Percentiles rank a stretch among this genome's conserved stretches.
Conservation (phyloP, 2,329 filamentous ascomycete species). For the Cercospora beticola region DNA sequence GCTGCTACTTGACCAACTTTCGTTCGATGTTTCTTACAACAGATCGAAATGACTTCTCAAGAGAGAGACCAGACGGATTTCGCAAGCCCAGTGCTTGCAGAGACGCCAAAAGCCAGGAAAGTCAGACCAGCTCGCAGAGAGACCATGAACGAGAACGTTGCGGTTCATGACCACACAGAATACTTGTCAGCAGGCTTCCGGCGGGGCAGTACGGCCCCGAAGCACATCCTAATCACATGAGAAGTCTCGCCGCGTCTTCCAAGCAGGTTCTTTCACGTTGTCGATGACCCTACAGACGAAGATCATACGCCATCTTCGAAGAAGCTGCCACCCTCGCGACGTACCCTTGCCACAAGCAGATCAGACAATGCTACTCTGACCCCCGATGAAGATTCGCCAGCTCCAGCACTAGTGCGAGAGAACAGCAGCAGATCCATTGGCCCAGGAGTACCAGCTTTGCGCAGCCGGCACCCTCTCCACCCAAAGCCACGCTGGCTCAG, state of each 20-base stretch:
- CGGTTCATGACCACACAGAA: background rate
- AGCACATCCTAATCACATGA: background rate
- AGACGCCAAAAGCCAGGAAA: background rate
- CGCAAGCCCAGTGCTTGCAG: no score
- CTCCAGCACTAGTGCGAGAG: background rate
- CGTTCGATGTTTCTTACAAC: background rate
- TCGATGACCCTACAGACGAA: background rate
- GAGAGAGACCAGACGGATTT: background rate
- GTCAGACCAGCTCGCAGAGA: background rate
- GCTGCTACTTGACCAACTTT: background rate
- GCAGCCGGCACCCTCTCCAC: background rate
- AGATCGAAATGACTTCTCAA: background rate
- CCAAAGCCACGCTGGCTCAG: background rate
- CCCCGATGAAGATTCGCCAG: background rate
- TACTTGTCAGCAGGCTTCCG: background rate
- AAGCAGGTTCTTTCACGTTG: background rate
- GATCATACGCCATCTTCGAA: background rate
- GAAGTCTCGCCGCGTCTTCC: background rate
- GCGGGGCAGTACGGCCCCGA: no score
- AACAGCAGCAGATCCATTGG: background rate
- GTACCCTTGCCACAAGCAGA: background rate
- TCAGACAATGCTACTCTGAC: background rate
- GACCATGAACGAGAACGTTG: background rate
- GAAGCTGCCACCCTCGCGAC: background rate
- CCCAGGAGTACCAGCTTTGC: background rate